phyloP scores from a whole-genome alignment of 169 alveolate species.

The Babesia gibsoni region DNA sequence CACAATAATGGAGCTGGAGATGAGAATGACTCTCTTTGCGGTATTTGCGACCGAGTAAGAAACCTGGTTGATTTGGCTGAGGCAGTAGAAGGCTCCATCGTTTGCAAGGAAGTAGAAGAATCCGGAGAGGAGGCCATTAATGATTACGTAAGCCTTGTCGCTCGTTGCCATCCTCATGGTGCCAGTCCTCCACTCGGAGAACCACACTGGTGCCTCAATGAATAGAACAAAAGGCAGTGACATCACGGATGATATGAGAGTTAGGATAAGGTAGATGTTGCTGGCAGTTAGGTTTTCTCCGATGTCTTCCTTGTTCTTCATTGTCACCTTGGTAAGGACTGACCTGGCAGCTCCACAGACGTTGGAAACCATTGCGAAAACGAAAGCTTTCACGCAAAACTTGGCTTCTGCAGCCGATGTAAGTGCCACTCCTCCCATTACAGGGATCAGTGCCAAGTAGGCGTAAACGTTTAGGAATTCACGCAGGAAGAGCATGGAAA shows the following conservation, averaged over 20 bases:
- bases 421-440: slow-evolving; percentile 76
- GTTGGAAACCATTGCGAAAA: slow-evolving; percentile 79
- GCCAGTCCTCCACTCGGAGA: slow-evolving; percentile 54
- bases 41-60: slow-evolving; percentile 85
- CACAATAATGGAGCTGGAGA: slow-evolving; percentile 70
- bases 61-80: slow-evolving; percentile 76
- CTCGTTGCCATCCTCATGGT: slow-evolving; percentile 44
- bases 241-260: slow-evolving; percentile 74
- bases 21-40: slow-evolving; percentile 76
- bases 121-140: slow-evolving; percentile 62
- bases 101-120: slow-evolving; percentile 78
- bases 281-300: slow-evolving; percentile 75
- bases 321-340: slow-evolving; percentile 68
- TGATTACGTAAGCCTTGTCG: slow-evolving; percentile 1
- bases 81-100: slow-evolving; percentile 79
- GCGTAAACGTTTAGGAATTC: slow-evolving; percentile 66
- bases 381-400: slow-evolving; percentile 74
- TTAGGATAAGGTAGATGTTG: slow-evolving; percentile 73
- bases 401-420: slow-evolving; percentile 76
- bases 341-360: slow-evolving; percentile 72
- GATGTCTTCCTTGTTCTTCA: slow-evolving; percentile 69
- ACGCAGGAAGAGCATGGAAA: slow-evolving; percentile 65
- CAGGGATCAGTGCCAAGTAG: slow-evolving; percentile 71
- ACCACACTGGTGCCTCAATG: slow-evolving; percentile 64
- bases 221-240: slow-evolving; percentile 69